These are phyloP conservation scores for Byssoonygena ceratinophila DNA, from an alignment of 2,329 filamentous ascomycete genomes.

Conservation along the genomic window DNA sequence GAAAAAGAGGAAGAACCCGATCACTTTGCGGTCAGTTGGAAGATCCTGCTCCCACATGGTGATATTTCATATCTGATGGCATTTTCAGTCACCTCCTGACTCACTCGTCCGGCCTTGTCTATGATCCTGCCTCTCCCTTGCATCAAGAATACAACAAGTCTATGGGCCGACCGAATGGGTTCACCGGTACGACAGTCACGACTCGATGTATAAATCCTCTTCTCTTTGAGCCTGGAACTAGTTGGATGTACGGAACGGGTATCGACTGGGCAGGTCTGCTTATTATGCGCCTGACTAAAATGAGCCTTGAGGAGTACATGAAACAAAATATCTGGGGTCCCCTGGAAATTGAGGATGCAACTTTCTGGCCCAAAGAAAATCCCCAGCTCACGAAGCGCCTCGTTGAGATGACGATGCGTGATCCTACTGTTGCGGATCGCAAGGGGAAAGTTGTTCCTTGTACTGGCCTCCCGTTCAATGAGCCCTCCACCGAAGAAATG, in stretches of 20 bases:
- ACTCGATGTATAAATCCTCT: slow-evolving; percentile 27
- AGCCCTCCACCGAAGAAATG: not conserved
- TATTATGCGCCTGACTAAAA: slow-evolving; percentile 8
- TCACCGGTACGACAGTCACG: not conserved
- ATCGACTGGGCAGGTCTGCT: slow-evolving; percentile 43
- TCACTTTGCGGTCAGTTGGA: not conserved
- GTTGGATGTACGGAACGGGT: slow-evolving; percentile 41
- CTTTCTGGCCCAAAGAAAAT: slow-evolving; percentile 6
- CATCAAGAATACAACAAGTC: slow-evolving; percentile 1
- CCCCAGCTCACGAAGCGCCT: slow-evolving; percentile 14
- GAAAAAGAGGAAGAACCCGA: slow-evolving; percentile 3
- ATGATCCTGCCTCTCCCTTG: slow-evolving; percentile 1
- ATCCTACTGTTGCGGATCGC: not conserved
- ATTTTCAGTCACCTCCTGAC: slow-evolving; percentile 9
- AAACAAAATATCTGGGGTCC: slow-evolving; percentile 5
- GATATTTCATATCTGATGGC: not conserved
- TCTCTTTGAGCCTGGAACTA: slow-evolving; percentile 41
- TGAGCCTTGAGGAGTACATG: slow-evolving; percentile 7
- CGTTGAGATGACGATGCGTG: not conserved
- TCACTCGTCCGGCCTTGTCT: slow-evolving; percentile 12
- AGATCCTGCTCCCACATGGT: not conserved
- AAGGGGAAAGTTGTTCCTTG: slow-evolving; percentile 4
- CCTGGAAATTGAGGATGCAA: slow-evolving; percentile 6
- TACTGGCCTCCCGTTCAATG: not conserved
- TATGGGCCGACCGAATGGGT: not conserved